A percentile compares a stretch with the other conserved stretches of the same genome.
Conservation (phyloP, 257 asterid species). For the Coffea eugenioides region DNA sequence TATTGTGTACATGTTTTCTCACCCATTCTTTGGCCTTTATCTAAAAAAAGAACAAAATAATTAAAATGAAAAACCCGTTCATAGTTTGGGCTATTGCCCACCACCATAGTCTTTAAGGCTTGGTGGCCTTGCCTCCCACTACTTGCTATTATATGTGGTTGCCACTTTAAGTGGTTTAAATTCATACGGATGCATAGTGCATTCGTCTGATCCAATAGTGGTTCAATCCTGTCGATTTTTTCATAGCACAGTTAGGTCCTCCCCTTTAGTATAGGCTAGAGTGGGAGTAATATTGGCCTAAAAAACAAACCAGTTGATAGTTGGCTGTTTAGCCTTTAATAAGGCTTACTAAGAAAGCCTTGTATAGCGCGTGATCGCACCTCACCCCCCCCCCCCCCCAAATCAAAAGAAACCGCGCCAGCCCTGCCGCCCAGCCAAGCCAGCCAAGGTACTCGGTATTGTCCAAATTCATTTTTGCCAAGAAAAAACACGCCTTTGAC, state of each 20-base stretch:
- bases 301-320: not conserved
- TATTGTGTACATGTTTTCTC: not conserved
- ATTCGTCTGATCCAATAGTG: too few relatives aligned
- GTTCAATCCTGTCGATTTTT: too few relatives aligned
- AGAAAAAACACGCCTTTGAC: constrained; percentile 7
- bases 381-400: not conserved
- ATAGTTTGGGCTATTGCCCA: not conserved
- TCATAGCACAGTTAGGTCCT: too few relatives aligned
- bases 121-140: too few relatives aligned
- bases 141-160: too few relatives aligned
- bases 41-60: not conserved
- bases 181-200: too few relatives aligned
- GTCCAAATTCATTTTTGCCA: not conserved
- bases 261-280: too few relatives aligned
- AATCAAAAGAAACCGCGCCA: not conserved
- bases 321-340: too few relatives aligned
- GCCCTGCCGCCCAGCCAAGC: not conserved
- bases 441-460: not conserved
- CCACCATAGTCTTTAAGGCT: too few relatives aligned
- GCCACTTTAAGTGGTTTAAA: too few relatives aligned
- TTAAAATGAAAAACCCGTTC: not conserved
- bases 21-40: not conserved
- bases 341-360: too few relatives aligned
- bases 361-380: not conserved
- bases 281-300: too few relatives aligned